Conservation (phyloP, 768 basidiomycete species). For the Sistotremastrum suecicum region DNA sequence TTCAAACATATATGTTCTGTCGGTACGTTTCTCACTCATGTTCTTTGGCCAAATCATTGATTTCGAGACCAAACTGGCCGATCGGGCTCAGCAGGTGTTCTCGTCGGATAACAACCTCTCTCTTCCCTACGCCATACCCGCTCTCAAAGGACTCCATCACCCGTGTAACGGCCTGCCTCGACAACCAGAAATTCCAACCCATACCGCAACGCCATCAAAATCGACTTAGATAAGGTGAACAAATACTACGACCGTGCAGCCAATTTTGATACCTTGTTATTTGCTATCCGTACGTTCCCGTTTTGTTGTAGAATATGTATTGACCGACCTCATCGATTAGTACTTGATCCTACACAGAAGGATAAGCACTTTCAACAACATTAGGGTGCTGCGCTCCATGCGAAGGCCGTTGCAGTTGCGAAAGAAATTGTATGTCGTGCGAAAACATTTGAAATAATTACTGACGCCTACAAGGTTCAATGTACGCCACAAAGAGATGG, state of each 20-base stretch:
- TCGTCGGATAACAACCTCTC: constrained; percentile 14
- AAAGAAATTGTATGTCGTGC: constrained; percentile 6
- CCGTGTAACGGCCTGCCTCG: constrained; percentile 10
- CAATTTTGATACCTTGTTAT: constrained; percentile 18
- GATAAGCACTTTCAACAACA: constrained; percentile 8
- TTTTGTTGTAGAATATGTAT: neutral
- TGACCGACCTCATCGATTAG: too few relatives aligned
- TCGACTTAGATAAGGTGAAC: constrained; percentile 17
- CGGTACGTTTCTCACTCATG: too few relatives aligned
- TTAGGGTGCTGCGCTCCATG: constrained; percentile 4
- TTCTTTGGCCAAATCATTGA: too few relatives aligned
- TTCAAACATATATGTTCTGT: too few relatives aligned
- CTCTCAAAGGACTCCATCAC: constrained; percentile 16
- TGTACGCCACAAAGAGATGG: neutral
- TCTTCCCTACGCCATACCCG: constrained; percentile 16
- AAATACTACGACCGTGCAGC: constrained; percentile 21
- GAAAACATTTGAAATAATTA: neutral
- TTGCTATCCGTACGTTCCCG: constrained; percentile 19
- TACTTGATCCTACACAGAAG: constrained; percentile 8
- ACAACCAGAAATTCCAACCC: constrained; percentile 9
- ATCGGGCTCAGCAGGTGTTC: constrained; percentile 18
- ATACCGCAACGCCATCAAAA: constrained; percentile 13
- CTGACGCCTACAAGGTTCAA: neutral
- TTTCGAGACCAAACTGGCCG: constrained; percentile 18
- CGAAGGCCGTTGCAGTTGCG: neutral